Evolutionary conservation across 2,329 filamentous ascomycete species (phyloP).

Genomic region (Domatiomyces globalis): DNA sequence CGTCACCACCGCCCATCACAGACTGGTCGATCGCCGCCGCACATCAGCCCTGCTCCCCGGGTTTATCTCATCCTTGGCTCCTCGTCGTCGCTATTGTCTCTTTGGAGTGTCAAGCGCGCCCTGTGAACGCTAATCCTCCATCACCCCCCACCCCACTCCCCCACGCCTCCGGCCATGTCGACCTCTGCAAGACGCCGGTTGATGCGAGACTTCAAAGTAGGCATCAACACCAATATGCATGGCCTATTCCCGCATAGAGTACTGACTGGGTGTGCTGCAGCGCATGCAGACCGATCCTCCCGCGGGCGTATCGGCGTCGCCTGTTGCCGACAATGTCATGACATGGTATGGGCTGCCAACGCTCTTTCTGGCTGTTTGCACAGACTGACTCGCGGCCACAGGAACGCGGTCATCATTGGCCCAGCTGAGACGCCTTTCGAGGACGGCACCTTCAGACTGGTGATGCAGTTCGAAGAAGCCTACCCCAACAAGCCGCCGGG

Average conservation of each 20-base stretch:
- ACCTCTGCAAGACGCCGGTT: slow-evolving; percentile 87
- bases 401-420: slow-evolving; percentile 97
- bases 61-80: background rate
- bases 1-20: too few species aligned
- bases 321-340: slow-evolving; percentile 94
- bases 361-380: background rate
- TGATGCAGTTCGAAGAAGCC: slow-evolving; percentile 98
- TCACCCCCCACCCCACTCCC: too few species aligned
- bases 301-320: slow-evolving; percentile 88
- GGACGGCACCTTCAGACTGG: slow-evolving; percentile 90
- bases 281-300: slow-evolving; percentile 99
- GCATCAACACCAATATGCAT: slow-evolving; percentile 18
- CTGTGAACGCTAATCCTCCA: background rate
- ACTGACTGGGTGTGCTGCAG: slow-evolving; percentile 33
- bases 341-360: slow-evolving; percentile 54
- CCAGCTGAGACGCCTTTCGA: slow-evolving; percentile 95
- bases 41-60: background rate
- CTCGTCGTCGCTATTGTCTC: background rate
- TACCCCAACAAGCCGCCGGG: slow-evolving; percentile 97
- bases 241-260: background rate
- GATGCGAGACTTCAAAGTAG: slow-evolving; percentile 98
- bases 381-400: slow-evolving; percentile 26
- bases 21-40: too few species aligned
- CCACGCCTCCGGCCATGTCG: slow-evolving; percentile 60
- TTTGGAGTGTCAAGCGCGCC: background rate